Evolutionary conservation across 805 yeast genomes (phyloP), one percentile per base, ranked within the genome.

Genomic region (Jamesozyma hellenica): DNA sequence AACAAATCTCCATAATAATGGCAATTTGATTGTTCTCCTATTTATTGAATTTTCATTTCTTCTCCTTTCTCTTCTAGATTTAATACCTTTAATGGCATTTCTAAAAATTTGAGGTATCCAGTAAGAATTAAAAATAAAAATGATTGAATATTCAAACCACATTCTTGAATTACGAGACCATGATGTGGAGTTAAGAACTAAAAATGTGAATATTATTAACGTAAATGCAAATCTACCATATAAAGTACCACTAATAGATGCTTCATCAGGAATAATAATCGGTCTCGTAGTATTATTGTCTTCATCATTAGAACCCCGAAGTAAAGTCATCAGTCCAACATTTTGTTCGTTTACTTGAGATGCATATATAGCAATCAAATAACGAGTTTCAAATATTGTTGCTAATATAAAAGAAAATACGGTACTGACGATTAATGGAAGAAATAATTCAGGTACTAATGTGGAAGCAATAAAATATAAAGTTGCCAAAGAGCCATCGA

Each of bases 51-150:
- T 47, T 19, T 41, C 47, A 31, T 36, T 38, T 34, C 47, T 39
- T 32, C 41, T 33, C 34, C 53, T 42, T 8, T 37, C 40, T 35
- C 56, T 47, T 44, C 58, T 49, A 17, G 52, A 36, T 9, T 59
- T 55, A 5, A 52, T 44, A 13, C 62, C 63, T 35, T 59, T 59
- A 3, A 58, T 43, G 7, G 57, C 40, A 55, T 86, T 85, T 55
- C 96, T 69, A 49, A 77, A 78, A 32, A 84, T 79, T 58, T 88
- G 97, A 1, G 96, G 96, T 13, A 83, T 48, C 96, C 96, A 87
- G 49, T 74, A 79, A 1, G 94, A 82, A 56, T 77, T 82, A 23
- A 80, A 49, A 1, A 68, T 36, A 2, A 77, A 43, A 9, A 80
- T 56, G 1, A 72, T 61, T 4, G 71, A 38, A 41, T 72, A 75